Base-by-base conservation (phyloP, 306 rosid species). In the apple (Malus domestica) region DNA sequence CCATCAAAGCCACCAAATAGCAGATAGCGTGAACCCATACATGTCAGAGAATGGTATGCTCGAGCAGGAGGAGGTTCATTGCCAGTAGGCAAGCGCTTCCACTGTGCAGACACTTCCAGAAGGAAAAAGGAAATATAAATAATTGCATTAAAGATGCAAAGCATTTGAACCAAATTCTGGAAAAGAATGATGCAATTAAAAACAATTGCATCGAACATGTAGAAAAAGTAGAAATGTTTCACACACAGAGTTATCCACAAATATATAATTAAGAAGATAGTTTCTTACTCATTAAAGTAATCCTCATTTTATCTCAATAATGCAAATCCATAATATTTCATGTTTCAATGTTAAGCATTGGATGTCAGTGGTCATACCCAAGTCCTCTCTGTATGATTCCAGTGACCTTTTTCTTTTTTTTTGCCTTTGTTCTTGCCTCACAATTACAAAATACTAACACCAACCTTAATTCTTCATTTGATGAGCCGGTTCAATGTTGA, bases 1-100 rank as follows among this genome's bases (percentile, higher is more conserved):
- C 98, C 97, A 85, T 95, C 98, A 86, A 92, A 92, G 81, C 98
- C 98, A 59, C 98, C 98, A 78, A 89, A 89, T 59, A 95, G 83
- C 68, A 95, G 83, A 86, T 92, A 77, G 44, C 96, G 86, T 2
- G 93, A 90, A 77, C 96, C 98, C 62, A 95, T 73, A 61, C 80
- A 64, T 11, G 90, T 90, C 86, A 95, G 80, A 18, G 97, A 89
- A 85, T 95, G 98, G 89, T 95, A 95, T 49, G 98, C 98, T 77
- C 98, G 93, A 74, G 97, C 97, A 67, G 97, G 86, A 84, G 98
- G 98, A 64, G 93, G 85, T 83, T 92, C 98, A 74, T 85, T 95
- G 69, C 93, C 95, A 58, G 80, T 79, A 57, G 91, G 88, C 67
- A 95, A 81, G 77, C 97, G 96, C 86, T 95, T 95, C 97, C 98